Conservation (phyloP, 2,329 filamentous ascomycete genomes). For the Xylariaceae sp. region DNA sequence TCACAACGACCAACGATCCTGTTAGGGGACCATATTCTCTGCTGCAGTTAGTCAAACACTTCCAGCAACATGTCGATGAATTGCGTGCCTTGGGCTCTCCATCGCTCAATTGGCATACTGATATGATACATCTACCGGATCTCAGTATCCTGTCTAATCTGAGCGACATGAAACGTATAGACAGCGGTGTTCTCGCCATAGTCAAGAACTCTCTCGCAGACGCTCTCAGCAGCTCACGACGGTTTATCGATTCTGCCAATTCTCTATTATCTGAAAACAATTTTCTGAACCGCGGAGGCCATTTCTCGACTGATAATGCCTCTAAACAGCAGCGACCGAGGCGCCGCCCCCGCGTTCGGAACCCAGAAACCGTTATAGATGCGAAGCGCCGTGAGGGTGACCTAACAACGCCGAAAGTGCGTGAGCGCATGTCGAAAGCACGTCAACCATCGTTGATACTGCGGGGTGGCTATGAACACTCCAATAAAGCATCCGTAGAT, state of each 20-base stretch:
- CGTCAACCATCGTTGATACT: not conserved
- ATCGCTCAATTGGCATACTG: constrained; percentile 39
- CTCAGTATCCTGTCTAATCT: constrained; percentile 30
- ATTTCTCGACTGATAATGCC: not conserved
- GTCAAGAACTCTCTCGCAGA: constrained; percentile 37
- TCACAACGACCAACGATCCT: constrained; percentile 24
- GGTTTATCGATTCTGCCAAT: not conserved
- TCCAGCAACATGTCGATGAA: constrained; percentile 39
- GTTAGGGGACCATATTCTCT: constrained; percentile 47
- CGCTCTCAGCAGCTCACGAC: constrained; percentile 4
- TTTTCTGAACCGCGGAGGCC: not conserved
- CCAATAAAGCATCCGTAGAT: not conserved
- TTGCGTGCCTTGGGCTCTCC: constrained; percentile 20
- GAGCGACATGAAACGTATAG: constrained; percentile 26
- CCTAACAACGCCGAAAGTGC: not conserved
- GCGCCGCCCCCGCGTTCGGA: not conserved
- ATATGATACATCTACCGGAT: constrained; percentile 43
- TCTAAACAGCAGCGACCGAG: not conserved
- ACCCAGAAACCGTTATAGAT: not conserved
- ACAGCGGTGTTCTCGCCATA: constrained; percentile 33
- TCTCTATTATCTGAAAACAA: not conserved
- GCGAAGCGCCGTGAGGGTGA: not conserved
- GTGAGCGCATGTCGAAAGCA: not conserved
- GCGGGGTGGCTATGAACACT: not conserved
- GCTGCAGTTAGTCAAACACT: constrained; percentile 54